These are phyloP conservation scores for Fusarium newnesense DNA, from an alignment of 2,329 filamentous ascomycete genomes.

Conservation along the genomic window DNA sequence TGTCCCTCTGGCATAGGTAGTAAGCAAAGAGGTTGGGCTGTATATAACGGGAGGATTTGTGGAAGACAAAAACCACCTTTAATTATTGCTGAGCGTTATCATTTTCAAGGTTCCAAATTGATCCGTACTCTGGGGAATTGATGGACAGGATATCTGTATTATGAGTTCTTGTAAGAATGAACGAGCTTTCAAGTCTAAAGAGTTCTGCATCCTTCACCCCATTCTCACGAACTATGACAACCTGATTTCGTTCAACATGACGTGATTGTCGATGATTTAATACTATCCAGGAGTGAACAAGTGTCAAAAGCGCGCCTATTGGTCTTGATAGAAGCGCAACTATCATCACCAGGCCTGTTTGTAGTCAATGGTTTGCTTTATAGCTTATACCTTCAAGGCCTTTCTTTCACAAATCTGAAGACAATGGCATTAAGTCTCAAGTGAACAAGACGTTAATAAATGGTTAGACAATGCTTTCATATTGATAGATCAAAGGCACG, in stretches of 20 bases:
- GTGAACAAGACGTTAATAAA: not conserved
- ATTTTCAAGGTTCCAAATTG: not conserved
- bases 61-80: not conserved
- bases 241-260: too few relatives aligned
- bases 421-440: not conserved
- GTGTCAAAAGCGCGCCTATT: not conserved
- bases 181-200: not conserved
- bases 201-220: not conserved
- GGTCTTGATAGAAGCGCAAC: not conserved
- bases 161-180: slow-evolving; percentile 11
- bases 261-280: not conserved
- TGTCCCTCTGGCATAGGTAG: slow-evolving; percentile 33
- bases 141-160: not conserved
- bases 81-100: slow-evolving; percentile 22
- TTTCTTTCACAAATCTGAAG: not conserved
- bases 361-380: not conserved
- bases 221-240: not conserved
- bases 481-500: not conserved
- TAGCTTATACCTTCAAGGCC: not conserved
- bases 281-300: not conserved
- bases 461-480: not conserved
- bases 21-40: not conserved
- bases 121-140: not conserved
- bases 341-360: not conserved
- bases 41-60: not conserved